These are phyloP conservation scores for Colletotrichum sp. DNA, from an alignment of 2,329 filamentous ascomycete species.

Conservation along the genomic window DNA sequence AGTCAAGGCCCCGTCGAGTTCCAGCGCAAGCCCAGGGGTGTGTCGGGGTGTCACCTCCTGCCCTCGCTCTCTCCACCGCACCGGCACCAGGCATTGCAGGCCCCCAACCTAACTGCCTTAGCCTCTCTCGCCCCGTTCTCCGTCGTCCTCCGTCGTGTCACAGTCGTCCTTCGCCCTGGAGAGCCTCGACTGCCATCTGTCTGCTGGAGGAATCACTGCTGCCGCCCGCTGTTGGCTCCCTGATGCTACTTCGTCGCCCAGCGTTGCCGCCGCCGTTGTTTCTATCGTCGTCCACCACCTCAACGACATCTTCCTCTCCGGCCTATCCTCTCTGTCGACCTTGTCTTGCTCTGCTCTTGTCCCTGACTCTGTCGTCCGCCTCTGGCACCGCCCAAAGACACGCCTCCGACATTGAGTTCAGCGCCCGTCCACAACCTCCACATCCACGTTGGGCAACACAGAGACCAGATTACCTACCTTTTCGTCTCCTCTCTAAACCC, in stretches of 20 bases:
- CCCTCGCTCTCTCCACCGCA: background rate
- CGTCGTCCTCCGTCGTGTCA: background rate
- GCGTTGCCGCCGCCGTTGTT: background rate
- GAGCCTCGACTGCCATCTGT: background rate
- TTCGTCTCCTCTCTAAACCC: background rate
- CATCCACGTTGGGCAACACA: background rate
- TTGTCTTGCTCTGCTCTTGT: background rate
- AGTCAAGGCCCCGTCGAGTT: background rate
- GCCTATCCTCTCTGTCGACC: background rate
- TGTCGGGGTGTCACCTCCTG: slow-evolving; percentile 6
- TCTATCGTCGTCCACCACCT: background rate
- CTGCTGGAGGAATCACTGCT: background rate
- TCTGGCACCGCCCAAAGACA: background rate
- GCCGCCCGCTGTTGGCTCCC: background rate
- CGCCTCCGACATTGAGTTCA: background rate
- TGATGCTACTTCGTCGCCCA: background rate
- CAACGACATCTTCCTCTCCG: background rate
- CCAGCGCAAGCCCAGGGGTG: background rate
- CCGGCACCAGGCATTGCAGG: background rate
- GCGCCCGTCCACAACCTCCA: background rate
- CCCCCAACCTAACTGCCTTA: background rate
- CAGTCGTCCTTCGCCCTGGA: background rate
- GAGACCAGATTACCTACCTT: background rate
- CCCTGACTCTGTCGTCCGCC: background rate
- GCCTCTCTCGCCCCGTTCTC: background rate